phyloP scores from a whole-genome alignment of 331 rosid genomes.

The Cydonia oblonga region DNA sequence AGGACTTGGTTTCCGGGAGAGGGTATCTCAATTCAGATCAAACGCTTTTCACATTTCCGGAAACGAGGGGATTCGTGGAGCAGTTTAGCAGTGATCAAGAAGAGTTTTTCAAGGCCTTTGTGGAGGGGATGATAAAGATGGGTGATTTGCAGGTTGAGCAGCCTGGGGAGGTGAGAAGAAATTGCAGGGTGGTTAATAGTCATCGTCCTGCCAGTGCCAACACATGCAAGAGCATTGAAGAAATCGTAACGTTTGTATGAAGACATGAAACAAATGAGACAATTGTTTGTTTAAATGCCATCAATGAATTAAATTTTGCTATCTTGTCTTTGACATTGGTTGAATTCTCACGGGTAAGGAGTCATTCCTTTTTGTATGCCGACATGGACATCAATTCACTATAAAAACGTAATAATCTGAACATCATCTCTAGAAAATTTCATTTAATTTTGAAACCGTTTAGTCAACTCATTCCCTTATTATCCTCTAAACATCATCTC shows the following conservation, averaged over 20 bases:
- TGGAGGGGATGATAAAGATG: constrained; percentile 63
- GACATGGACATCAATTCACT: too few species aligned
- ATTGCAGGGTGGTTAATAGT: constrained; percentile 49
- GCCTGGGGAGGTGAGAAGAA: constrained; percentile 62
- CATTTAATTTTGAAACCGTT: too few species aligned
- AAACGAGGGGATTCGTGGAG: constrained; percentile 35
- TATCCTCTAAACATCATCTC: too few species aligned
- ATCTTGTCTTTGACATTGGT: too few species aligned
- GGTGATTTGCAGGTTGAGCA: constrained; percentile 57
- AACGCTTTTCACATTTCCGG: constrained; percentile 43
- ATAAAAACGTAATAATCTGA: too few species aligned
- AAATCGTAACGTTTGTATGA: not conserved
- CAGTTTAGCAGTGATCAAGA: constrained; percentile 27
- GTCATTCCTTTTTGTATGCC: too few species aligned
- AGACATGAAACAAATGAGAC: not conserved
- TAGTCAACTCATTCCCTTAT: too few species aligned
- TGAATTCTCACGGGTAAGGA: too few species aligned
- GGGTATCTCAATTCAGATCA: constrained; percentile 79
- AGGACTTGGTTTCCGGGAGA: constrained; percentile 64
- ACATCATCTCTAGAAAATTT: too few species aligned
- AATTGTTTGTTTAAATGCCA: too few species aligned
- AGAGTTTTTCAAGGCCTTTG: constrained; percentile 47
- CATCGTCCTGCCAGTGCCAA: not conserved
- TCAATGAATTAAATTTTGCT: too few species aligned
- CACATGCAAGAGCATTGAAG: not conserved